Percentiles rank a stretch among this genome's conserved stretches.
Conservation (phyloP, 202 grass and related monocot genomes). For the Alloteropsis angusta region DNA sequence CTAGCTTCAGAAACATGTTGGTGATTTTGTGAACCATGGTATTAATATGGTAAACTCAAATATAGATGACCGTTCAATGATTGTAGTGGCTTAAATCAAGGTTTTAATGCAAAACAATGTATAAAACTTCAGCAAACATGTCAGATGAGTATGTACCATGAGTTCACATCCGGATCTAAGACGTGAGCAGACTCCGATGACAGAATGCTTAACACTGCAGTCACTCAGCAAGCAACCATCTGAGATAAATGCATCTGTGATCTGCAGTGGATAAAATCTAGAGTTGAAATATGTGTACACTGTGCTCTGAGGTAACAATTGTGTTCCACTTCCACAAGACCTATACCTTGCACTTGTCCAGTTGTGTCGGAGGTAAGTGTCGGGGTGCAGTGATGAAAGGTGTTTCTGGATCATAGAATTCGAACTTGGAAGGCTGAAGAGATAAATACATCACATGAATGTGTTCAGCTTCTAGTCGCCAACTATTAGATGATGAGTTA, state of each 20-base stretch:
- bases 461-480: background rate
- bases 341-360: conserved; percentile 60
- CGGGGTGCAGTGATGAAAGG: conserved; percentile 69
- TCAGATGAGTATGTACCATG: conserved; percentile 35
- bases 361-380: conserved; percentile 49
- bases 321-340: background rate
- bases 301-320: background rate
- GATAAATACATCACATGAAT: conserved; percentile 11
- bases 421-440: conserved; percentile 50
- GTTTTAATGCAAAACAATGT: background rate
- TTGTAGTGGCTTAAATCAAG: background rate
- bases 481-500: background rate
- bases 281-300: background rate
- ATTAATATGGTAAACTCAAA: background rate
- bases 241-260: conserved; percentile 46
- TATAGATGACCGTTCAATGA: background rate
- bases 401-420: conserved; percentile 67
- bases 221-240: conserved; percentile 68
- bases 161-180: conserved; percentile 39
- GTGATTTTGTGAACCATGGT: background rate
- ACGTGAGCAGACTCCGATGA: conserved; percentile 61
- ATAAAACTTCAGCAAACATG: background rate
- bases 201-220: conserved; percentile 45
- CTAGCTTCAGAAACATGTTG: background rate
- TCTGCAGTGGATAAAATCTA: conserved; percentile 16